Conservation (phyloP, 2,329 filamentous ascomycete species). For the Cercospora zeae-maydis region DNA sequence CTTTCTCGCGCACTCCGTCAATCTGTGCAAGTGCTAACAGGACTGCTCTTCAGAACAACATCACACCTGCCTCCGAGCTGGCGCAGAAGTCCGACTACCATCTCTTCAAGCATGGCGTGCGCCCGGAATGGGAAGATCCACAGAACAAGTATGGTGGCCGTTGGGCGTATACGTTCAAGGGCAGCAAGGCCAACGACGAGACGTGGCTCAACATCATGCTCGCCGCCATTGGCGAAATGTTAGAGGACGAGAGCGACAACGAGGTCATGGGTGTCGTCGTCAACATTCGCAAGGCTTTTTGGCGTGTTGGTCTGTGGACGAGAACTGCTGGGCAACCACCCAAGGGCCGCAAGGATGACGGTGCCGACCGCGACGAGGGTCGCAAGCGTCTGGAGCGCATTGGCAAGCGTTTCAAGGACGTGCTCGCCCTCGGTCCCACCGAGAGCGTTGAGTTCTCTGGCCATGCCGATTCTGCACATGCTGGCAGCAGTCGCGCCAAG, state of each 20-base stretch:
- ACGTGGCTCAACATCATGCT: constrained; percentile 99
- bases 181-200: constrained; percentile 91
- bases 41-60: constrained; percentile 74
- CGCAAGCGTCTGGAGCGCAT: constrained; percentile 80
- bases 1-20: constrained; percentile 1
- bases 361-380: constrained; percentile 63
- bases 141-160: constrained; percentile 99
- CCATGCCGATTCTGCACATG: constrained; percentile 89
- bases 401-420: constrained; percentile 87
- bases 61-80: constrained; percentile 90
- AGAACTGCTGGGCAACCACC: constrained; percentile 78
- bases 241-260: constrained; percentile 89
- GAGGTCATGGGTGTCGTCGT: constrained; percentile 99
- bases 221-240: constrained; percentile 91
- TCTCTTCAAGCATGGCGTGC: constrained; percentile 95
- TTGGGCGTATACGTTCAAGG: constrained; percentile 98
- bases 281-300: constrained; percentile 98
- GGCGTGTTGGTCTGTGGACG: constrained; percentile 96
- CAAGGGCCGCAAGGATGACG: constrained; percentile 61
- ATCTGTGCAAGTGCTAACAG: constrained; percentile 16
- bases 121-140: constrained; percentile 95
- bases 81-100: constrained; percentile 99
- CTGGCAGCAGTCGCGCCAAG: constrained; percentile 91
- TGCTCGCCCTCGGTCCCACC: constrained; percentile 70
- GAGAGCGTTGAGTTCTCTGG: constrained; percentile 93